Base-by-base conservation (phyloP, 768 basidiomycete genomes). In the Tylopilus plumbeoviolaceoides region DNA sequence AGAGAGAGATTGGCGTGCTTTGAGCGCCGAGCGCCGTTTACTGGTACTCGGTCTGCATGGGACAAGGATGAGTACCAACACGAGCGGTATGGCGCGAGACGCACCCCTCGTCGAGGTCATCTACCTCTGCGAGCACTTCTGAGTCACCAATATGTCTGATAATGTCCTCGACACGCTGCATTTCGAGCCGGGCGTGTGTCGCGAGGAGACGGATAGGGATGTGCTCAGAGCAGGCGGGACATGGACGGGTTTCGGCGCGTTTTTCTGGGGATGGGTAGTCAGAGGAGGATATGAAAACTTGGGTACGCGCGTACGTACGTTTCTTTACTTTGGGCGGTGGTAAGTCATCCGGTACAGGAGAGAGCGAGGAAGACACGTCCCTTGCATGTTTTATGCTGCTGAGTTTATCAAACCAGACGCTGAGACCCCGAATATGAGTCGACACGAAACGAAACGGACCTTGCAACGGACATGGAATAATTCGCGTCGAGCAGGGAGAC, bases 141-240 rank as follows among this genome's bases (percentile, higher is more conserved):
- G 75, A 70, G 14, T 84, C 83, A 4, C 87, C 86, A 42, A 89
- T 75, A 44, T 78, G 75, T 49, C 71, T 73, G 18, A 88, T 78
- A 44, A 91, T 85, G 43, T 80, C 77, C 54, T 89, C 80, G 20
- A 90, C 76, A 56, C 89, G 79, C 59, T 87, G 77, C 33, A 77
- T 71, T 66, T 92, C 89, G 25, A 91, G 74, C 39, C 75, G 75
- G 4, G 78, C 75, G 59, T 91, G 90, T 51, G 72, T 75, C 3
- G 73, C 74, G 15, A 91, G 74, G n/a, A 91, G 75, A 12, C 89
- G 83, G 21, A 89, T 63, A 14, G 89, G 89, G 39, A 92, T 85
- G 36, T 65, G 65, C 64, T 91, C 89, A 14, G 76, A 71, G 69
- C 89, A 92, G 36, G 86, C 80, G 2, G 89, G 90, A 62, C 89